Evolutionary conservation across 148 eudicot species (phyloP).

Genomic region (Simmondsia chinensis): DNA sequence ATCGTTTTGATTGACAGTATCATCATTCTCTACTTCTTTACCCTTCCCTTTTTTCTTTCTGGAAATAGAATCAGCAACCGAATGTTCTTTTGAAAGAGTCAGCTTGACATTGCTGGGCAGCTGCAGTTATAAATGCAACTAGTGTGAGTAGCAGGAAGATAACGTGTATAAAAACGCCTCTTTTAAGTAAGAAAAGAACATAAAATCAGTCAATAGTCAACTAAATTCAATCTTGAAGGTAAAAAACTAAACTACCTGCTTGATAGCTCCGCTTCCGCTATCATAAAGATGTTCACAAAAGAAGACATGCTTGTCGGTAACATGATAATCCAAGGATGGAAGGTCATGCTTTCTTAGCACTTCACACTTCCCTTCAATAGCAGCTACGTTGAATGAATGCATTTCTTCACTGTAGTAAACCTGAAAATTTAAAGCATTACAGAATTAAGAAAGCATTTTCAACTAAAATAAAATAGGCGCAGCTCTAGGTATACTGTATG

Average conservation of each 20-base stretch:
- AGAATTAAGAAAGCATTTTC: background rate
- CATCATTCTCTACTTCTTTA: slow-evolving; percentile 56
- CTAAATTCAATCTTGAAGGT: background rate
- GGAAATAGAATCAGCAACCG: slow-evolving; percentile 28
- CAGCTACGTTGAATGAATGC: slow-evolving; percentile 26
- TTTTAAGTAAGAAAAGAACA: background rate
- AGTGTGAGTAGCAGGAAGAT: too few relatives aligned
- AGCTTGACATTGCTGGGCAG: slow-evolving; percentile 57
- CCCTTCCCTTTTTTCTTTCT: slow-evolving; percentile 85
- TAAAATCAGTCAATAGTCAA: background rate
- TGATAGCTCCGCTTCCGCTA: slow-evolving; percentile 68
- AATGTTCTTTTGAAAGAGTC: slow-evolving; percentile 24
- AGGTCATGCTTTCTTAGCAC: slow-evolving; percentile 65
- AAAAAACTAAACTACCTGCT: slow-evolving; percentile 42
- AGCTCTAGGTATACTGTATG: too few relatives aligned
- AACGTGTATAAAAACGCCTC: background rate
- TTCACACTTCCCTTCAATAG: slow-evolving; percentile 80
- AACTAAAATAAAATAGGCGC: too few relatives aligned
- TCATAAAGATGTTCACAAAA: slow-evolving; percentile 83
- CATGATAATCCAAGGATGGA: slow-evolving; percentile 36
- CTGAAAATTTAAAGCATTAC: slow-evolving; percentile 27
- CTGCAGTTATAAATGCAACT: slow-evolving; percentile 35
- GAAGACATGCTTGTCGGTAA: slow-evolving; percentile 58
- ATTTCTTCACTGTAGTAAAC: slow-evolving; percentile 78
- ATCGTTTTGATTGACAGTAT: slow-evolving; percentile 20